Evolutionary conservation across 1,139 yeast genomes (phyloP).

Genomic region (Scheffersomyces lignicola): DNA sequence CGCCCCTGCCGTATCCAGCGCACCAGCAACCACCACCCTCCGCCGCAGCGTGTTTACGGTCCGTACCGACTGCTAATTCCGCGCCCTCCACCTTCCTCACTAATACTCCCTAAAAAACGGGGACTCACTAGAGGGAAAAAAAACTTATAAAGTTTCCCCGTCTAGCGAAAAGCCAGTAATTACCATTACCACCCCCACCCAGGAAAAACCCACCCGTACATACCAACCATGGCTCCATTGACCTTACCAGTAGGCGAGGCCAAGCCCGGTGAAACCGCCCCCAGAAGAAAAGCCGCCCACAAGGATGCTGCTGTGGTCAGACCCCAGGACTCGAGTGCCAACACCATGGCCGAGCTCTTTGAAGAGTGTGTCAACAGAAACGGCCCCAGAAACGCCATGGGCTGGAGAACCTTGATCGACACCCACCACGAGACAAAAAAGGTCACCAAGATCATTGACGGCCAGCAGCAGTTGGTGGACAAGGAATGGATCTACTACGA

Average conservation of each 20-base stretch:
- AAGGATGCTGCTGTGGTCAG: conserved; percentile 55
- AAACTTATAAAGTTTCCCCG: too few species aligned
- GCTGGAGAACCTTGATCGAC: conserved; percentile 75
- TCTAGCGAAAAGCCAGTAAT: too few species aligned
- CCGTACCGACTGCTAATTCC: too few species aligned
- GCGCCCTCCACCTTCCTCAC: too few species aligned
- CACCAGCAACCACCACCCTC: too few species aligned
- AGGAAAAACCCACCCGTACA: too few species aligned
- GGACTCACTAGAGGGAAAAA: too few species aligned
- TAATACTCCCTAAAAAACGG: too few species aligned
- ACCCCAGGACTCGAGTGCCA: conserved; percentile 60
- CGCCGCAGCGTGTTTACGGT: too few species aligned
- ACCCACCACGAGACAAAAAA: conserved; percentile 74
- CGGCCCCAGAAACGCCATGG: conserved; percentile 62
- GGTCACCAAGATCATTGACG: conserved; percentile 76
- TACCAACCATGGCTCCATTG: conserved; percentile 29
- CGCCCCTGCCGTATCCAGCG: too few species aligned
- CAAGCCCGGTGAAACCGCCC: conserved; percentile 85
- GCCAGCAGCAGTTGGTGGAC: conserved; percentile 67
- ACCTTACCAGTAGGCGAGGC: conserved; percentile 81
- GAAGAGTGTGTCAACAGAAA: conserved; percentile 62
- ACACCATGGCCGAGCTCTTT: conserved; percentile 70
- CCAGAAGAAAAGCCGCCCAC: conserved; percentile 71
- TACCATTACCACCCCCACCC: too few species aligned
- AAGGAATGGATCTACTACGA: conserved; percentile 90